phyloP scores from a whole-genome alignment of 2,329 filamentous ascomycete species.

The Botrytis porri region DNA sequence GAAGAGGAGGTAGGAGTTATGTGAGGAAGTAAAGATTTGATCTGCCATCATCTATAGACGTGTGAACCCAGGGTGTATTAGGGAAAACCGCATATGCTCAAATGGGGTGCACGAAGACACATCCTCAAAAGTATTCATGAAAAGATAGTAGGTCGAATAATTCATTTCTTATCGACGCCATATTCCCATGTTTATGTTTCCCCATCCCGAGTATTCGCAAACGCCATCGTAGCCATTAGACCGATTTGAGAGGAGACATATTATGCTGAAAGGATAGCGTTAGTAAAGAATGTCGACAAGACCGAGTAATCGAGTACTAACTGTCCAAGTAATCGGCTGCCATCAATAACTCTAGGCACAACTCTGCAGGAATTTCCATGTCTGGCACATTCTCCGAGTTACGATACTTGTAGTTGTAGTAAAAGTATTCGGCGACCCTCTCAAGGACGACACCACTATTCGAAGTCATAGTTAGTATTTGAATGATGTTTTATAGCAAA shows the following conservation, averaged over 20 bases:
- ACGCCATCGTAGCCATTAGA: not conserved
- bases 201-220: not conserved
- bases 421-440: constrained; percentile 79
- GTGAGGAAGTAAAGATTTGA: constrained; percentile 29
- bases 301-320: constrained; percentile 30
- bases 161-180: constrained; percentile 16
- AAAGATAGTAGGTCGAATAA: constrained; percentile 14
- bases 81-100: constrained; percentile 41
- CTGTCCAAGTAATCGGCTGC: constrained; percentile 74
- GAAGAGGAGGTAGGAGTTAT: constrained; percentile 29
- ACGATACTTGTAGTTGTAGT: constrained; percentile 74
- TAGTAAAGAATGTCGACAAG: constrained; percentile 5
- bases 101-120: constrained; percentile 30
- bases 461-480: constrained; percentile 2
- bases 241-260: not conserved
- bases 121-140: not conserved
- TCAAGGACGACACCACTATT: constrained; percentile 69
- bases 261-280: constrained; percentile 3
- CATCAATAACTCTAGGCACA: constrained; percentile 74
- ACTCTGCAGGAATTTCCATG: constrained; percentile 75
- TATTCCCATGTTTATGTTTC: not conserved
- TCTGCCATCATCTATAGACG: constrained; percentile 40
- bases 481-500: constrained; percentile 3
- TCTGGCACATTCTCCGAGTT: constrained; percentile 72
- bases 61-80: constrained; percentile 34